Percentiles rank a stretch among this genome's conserved stretches.
Conservation (phyloP, 73 alveolate genomes). For the Paramecium octaurelia region DNA sequence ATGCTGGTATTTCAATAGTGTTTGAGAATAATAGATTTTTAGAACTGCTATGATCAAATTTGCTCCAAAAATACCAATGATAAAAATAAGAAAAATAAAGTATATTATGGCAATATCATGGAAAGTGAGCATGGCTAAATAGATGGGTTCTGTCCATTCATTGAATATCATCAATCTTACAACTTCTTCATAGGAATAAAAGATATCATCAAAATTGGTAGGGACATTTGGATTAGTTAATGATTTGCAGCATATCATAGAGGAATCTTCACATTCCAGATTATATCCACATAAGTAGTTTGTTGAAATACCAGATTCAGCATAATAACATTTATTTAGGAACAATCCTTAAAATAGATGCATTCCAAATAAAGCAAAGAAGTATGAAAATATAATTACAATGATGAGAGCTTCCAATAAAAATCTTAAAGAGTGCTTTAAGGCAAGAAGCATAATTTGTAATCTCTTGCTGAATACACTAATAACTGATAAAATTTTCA, state of each 20-base stretch:
- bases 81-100: not conserved
- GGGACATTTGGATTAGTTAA: not conserved
- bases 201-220: not conserved
- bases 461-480: not conserved
- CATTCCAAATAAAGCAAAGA: constrained; percentile 41
- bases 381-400: not conserved
- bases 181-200: not conserved
- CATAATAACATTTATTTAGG: not conserved
- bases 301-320: not conserved
- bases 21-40: constrained; percentile 7
- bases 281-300: not conserved
- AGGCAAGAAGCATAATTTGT: not conserved
- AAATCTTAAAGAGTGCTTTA: not conserved
- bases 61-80: constrained; percentile 13
- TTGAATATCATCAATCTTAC: constrained; percentile 26
- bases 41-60: constrained; percentile 17
- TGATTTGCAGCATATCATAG: not conserved
- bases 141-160: constrained; percentile 50
- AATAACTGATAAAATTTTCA: not conserved
- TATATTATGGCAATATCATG: not conserved
- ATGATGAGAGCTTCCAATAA: not conserved
- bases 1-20: not conserved
- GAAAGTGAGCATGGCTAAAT: constrained; percentile 20
- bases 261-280: not conserved
- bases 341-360: constrained; percentile 30